These are phyloP conservation scores for Jamesozyma rosinii DNA, from an alignment of 805 yeast genomes.

Conservation along the genomic window DNA sequence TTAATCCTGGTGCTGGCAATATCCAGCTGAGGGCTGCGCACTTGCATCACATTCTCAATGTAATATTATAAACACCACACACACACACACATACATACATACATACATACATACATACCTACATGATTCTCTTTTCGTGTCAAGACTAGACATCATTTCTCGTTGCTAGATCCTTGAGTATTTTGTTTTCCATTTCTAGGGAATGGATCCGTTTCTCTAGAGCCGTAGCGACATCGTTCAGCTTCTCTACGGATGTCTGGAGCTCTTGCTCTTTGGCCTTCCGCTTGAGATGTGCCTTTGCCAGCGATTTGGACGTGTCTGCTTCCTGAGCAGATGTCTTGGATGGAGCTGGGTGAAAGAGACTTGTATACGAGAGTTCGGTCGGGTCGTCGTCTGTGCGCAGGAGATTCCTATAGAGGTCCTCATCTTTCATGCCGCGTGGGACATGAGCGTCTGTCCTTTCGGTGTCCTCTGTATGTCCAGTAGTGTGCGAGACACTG, in stretches of 20 bases:
- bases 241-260: constrained; percentile 64
- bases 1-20: constrained; percentile 51
- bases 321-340: not conserved
- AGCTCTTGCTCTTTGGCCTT: constrained; percentile 85
- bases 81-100: too few relatives aligned
- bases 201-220: constrained; percentile 71
- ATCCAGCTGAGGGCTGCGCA: constrained; percentile 4
- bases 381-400: not conserved
- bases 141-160: not conserved
- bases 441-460: not conserved
- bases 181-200: constrained; percentile 84
- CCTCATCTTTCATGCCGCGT: not conserved
- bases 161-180: constrained; percentile 67
- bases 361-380: not conserved
- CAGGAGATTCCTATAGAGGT: not conserved
- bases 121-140: not conserved
- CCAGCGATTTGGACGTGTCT: not conserved
- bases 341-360: not conserved
- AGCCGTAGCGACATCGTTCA: constrained; percentile 54
- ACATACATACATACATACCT: not conserved
- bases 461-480: not conserved
- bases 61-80: not conserved
- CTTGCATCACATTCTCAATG: too few relatives aligned
- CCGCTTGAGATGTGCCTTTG: constrained; percentile 44
- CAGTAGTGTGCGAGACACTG: not conserved